These are phyloP conservation scores for Penicillium crustosum DNA, from an alignment of 2,329 filamentous ascomycete genomes.

Conservation along the genomic window DNA sequence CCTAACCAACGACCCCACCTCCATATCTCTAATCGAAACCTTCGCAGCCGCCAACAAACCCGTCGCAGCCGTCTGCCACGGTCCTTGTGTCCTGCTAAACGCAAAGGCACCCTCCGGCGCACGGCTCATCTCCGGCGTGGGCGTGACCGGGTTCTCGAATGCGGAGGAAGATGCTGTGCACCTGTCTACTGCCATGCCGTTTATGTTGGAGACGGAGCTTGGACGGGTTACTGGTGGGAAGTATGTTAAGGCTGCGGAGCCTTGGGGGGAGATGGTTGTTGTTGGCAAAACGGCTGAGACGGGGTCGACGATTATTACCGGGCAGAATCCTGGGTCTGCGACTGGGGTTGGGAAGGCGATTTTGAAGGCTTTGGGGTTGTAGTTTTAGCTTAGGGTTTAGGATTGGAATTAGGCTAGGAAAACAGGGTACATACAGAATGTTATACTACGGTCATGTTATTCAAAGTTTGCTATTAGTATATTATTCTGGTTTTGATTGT, in stretches of 20 bases:
- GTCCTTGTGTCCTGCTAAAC: constrained; percentile 47
- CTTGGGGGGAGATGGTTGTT: constrained; percentile 49
- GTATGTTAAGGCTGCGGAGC: constrained; percentile 48
- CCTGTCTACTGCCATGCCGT: constrained; percentile 46
- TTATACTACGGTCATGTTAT: background rate
- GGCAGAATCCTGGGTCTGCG: constrained; percentile 51
- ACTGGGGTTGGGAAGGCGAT: constrained; percentile 46
- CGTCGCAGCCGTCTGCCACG: constrained; percentile 53
- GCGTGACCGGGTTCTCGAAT: constrained; percentile 52
- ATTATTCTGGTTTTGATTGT: background rate
- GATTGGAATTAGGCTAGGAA: background rate
- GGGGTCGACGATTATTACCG: constrained; percentile 47
- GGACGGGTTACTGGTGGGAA: constrained; percentile 42
- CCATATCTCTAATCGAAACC: constrained; percentile 47
- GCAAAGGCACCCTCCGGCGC: constrained; percentile 46
- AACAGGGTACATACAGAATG: too few species aligned
- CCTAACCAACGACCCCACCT: constrained; percentile 44
- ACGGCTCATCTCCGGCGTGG: constrained; percentile 42
- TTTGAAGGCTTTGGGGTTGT: constrained; percentile 36
- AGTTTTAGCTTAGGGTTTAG: background rate
- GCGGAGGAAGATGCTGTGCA: constrained; percentile 47
- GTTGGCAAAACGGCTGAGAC: constrained; percentile 29
- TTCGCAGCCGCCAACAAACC: constrained; percentile 52
- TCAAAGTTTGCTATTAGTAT: background rate
- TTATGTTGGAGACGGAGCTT: constrained; percentile 49